Evolutionary conservation across 2,329 filamentous ascomycete genomes (phyloP).

Genomic region (Albifimbria verrucaria): DNA sequence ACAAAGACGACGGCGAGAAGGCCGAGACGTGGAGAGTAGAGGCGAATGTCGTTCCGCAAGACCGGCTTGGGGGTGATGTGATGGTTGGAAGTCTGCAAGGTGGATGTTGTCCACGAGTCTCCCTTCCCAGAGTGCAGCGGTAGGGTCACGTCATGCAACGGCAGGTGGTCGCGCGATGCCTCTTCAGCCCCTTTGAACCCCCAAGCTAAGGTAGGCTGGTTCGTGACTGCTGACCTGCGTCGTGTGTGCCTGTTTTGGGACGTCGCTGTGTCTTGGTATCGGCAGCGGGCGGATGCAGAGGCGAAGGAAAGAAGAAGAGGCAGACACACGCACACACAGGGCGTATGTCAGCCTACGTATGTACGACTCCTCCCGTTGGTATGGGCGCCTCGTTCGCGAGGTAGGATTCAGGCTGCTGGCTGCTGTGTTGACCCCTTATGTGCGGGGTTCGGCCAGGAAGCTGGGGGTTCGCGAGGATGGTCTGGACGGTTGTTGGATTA

Average conservation of each 20-base stretch:
- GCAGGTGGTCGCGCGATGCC: neutral
- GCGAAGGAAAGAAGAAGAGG: conserved; percentile 6
- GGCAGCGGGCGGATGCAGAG: conserved; percentile 10
- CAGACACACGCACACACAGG: neutral
- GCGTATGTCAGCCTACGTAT: neutral
- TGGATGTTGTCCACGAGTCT: neutral
- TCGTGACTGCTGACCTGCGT: neutral
- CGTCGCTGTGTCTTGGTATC: neutral
- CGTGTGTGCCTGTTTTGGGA: neutral
- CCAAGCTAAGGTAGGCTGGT: neutral
- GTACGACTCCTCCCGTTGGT: neutral
- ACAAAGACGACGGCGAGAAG: conserved; percentile 1
- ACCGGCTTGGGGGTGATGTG: too few species aligned
- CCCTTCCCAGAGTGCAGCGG: neutral
- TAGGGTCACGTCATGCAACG: conserved; percentile 1
- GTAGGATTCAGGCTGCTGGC: neutral
- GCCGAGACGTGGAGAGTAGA: too few species aligned
- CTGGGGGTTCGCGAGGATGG: neutral
- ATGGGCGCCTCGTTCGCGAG: neutral
- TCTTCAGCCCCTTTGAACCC: neutral
- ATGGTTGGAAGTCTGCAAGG: too few species aligned
- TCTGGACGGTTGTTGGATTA: too few species aligned
- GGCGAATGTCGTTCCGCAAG: too few species aligned
- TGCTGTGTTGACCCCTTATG: neutral
- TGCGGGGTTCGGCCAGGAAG: neutral